Conservation (phyloP, 2,329 filamentous ascomycete genomes). For the Trichoderma sp. region DNA sequence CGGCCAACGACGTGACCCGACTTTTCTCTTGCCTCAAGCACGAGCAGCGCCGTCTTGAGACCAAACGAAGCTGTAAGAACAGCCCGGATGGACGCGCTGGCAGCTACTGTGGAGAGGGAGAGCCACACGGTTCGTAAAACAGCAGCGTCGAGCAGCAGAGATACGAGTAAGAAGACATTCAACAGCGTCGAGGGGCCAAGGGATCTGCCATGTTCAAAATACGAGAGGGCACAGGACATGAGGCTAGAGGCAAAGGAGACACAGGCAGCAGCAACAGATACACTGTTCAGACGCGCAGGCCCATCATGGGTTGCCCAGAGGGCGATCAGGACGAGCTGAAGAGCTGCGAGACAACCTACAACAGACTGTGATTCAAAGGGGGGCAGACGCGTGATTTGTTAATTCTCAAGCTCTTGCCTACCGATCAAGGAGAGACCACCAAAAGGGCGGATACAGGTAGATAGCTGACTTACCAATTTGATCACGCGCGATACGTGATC, state of each 20-base stretch:
- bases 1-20: constrained; percentile 33
- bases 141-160: constrained; percentile 36
- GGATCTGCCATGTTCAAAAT: constrained; percentile 34
- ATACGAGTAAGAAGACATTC: constrained; percentile 38
- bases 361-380: constrained; percentile 26
- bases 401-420: not conserved
- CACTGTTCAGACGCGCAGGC: constrained; percentile 28
- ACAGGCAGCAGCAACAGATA: constrained; percentile 36
- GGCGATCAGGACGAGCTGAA: constrained; percentile 38
- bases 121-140: constrained; percentile 36
- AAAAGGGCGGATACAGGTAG: not conserved
- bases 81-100: constrained; percentile 31
- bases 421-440: not conserved
- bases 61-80: constrained; percentile 36
- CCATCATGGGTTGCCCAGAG: constrained; percentile 33
- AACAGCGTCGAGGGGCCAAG: constrained; percentile 36
- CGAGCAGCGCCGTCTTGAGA: constrained; percentile 39
- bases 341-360: constrained; percentile 30
- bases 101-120: constrained; percentile 18
- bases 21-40: constrained; percentile 45
- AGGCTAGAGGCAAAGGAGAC: constrained; percentile 31
- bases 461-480: constrained; percentile 32
- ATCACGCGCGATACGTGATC: constrained; percentile 29
- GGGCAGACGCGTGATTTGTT: not conserved
- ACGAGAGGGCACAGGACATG: constrained; percentile 31